These are phyloP conservation scores for Ustilago loliicola DNA, from an alignment of 1,284 basidiomycete genomes.

Conservation along the genomic window DNA sequence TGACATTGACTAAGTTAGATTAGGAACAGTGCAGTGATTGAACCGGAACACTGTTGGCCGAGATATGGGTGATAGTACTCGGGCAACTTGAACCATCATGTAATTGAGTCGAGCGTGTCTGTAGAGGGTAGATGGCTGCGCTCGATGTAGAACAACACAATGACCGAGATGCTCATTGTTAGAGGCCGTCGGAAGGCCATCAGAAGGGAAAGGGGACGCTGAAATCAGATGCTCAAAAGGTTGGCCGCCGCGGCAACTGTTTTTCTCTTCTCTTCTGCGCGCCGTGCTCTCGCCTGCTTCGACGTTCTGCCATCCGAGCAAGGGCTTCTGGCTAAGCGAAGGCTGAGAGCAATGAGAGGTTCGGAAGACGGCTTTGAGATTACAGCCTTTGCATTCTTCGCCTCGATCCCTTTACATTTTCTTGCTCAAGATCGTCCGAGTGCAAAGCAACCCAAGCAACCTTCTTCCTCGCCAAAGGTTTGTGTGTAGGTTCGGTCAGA, in stretches of 20 bases:
- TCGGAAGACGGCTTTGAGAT: neutral
- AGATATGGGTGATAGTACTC: neutral
- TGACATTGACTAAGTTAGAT: neutral
- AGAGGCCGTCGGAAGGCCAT: conserved; percentile 7
- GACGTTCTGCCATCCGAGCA: neutral
- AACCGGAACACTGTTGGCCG: neutral
- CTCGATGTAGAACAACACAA: neutral
- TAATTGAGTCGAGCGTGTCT: no score
- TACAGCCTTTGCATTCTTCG: neutral
- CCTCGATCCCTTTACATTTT: neutral
- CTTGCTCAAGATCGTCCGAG: neutral
- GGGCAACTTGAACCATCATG: neutral
- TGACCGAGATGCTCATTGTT: no score
- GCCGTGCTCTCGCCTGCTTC: neutral
- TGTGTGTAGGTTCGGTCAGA: neutral
- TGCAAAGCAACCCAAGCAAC: neutral
- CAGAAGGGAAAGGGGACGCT: neutral
- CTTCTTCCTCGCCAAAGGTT: no score
- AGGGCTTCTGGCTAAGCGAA: neutral
- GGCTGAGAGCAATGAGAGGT: neutral
- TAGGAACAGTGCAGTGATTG: neutral
- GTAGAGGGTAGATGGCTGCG: neutral
- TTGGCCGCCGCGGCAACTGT: conserved; percentile 1
- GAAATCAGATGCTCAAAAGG: neutral
- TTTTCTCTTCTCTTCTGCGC: neutral